A percentile compares a stretch with the other conserved stretches of the same genome.
These are phyloP conservation scores for Rhexocercosporidium sp. DNA, from an alignment of 2,329 filamentous ascomycete genomes.

Conservation along the genomic window DNA sequence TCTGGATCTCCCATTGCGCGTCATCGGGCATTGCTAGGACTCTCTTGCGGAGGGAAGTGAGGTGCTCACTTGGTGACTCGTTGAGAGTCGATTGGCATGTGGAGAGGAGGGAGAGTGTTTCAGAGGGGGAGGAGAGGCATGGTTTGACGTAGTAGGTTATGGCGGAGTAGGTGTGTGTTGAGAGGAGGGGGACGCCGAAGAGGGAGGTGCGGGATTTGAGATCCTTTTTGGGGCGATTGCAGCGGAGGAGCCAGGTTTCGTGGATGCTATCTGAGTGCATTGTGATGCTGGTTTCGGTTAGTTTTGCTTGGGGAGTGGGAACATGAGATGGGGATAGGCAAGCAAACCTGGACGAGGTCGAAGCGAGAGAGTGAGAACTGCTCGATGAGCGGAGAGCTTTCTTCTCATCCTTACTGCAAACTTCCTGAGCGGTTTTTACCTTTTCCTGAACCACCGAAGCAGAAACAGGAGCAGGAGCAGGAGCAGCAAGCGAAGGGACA, in stretches of 20 bases:
- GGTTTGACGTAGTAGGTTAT: conserved; percentile 26
- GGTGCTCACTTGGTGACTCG: background rate
- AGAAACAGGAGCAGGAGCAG: background rate
- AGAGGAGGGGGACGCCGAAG: conserved; percentile 18
- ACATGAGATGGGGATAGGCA: background rate
- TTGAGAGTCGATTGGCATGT: background rate
- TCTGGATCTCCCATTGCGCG: conserved; percentile 29
- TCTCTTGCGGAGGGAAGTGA: background rate
- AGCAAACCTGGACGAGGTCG: conserved; percentile 1
- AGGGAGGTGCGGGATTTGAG: conserved; percentile 15
- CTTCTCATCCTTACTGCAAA: background rate
- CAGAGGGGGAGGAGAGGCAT: conserved; percentile 13
- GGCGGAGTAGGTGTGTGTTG: conserved; percentile 14
- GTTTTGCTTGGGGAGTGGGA: background rate
- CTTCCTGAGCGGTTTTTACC: background rate
- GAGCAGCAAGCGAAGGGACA: background rate
- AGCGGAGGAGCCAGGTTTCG: conserved; percentile 27
- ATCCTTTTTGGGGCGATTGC: conserved; percentile 16
- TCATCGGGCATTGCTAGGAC: conserved; percentile 20
- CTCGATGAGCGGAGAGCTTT: background rate
- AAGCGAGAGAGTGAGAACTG: conserved; percentile 18
- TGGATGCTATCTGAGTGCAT: conserved; percentile 12
- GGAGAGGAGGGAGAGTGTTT: conserved; percentile 8
- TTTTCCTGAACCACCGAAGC: background rate
- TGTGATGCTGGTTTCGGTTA: background rate